Percentiles rank a stretch among this genome's conserved stretches.
Evolutionary conservation across 2,329 filamentous ascomycete genomes (phyloP).

Genomic region (Phialocephala sp.): DNA sequence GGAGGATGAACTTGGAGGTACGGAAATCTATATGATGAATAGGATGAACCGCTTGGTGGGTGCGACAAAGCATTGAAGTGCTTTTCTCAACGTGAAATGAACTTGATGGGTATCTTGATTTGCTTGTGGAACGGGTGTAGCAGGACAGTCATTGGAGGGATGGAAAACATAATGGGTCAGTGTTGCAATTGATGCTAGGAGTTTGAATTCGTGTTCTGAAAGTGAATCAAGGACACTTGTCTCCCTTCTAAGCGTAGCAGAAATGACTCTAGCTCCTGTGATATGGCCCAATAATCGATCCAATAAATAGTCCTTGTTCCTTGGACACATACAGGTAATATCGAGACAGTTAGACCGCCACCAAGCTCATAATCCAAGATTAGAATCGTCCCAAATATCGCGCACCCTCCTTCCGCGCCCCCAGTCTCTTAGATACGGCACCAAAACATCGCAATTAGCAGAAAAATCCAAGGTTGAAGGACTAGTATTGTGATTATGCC

Average conservation of each 20-base stretch:
- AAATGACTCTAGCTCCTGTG: too few species aligned
- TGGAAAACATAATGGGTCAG: neutral
- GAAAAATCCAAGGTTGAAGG: neutral
- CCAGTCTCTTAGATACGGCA: neutral
- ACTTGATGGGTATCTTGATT: neutral
- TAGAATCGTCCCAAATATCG: too few species aligned
- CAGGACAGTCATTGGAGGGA: neutral
- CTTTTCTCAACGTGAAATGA: neutral
- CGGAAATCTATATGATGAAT: conserved; percentile 32
- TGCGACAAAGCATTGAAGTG: neutral
- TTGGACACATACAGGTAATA: too few species aligned
- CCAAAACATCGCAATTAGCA: neutral
- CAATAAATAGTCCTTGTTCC: too few species aligned
- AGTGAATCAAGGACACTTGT: neutral
- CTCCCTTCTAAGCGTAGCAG: too few species aligned
- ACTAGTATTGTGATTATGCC: conserved; percentile 6
- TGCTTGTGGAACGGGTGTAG: neutral
- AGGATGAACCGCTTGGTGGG: conserved; percentile 10
- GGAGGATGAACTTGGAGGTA: conserved; percentile 31
- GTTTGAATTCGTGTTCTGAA: neutral
- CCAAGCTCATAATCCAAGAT: too few species aligned
- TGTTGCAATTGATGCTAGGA: neutral
- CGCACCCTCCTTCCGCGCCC: too few species aligned
- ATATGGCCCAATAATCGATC: too few species aligned
- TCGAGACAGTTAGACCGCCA: too few species aligned